Evolutionary conservation across 1,139 yeast genomes (phyloP).

Genomic region (Blastobotrys persicus): DNA sequence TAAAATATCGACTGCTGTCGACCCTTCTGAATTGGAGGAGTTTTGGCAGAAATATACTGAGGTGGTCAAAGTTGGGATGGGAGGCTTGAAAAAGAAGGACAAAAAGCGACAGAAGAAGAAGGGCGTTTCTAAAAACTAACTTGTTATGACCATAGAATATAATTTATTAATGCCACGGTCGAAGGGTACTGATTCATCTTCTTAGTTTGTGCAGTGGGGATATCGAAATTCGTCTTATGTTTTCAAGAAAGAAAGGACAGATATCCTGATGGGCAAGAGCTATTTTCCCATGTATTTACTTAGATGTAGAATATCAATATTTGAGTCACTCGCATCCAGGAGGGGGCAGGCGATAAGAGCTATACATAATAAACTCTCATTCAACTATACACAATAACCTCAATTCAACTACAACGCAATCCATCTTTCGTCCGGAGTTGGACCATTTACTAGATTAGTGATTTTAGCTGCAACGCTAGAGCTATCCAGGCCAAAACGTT

Average conservation of each 20-base stretch:
- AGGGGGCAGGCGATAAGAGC: too few relatives aligned
- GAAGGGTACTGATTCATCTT: too few relatives aligned
- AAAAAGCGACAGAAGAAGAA: conserved; percentile 54
- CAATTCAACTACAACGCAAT: neutral
- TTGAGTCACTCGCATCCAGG: too few relatives aligned
- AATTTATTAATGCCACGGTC: neutral
- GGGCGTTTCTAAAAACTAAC: conserved; percentile 17
- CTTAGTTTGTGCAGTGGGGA: too few relatives aligned
- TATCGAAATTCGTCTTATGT: too few relatives aligned
- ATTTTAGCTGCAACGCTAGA: neutral
- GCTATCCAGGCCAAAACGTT: neutral
- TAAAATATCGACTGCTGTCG: conserved; percentile 65
- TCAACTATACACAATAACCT: too few relatives aligned
- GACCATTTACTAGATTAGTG: neutral
- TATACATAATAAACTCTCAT: too few relatives aligned
- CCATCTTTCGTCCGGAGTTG: neutral
- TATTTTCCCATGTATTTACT: too few relatives aligned
- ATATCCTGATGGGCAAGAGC: too few relatives aligned
- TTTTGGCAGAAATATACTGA: conserved; percentile 72
- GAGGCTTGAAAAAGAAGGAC: conserved; percentile 61
- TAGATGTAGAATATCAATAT: too few relatives aligned
- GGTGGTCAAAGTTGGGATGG: conserved; percentile 58
- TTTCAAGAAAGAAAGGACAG: neutral
- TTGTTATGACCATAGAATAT: neutral
- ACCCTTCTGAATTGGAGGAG: conserved; percentile 51